phyloP scores from a whole-genome alignment of 176 grass and related monocot species.

The Carex littledalei region DNA sequence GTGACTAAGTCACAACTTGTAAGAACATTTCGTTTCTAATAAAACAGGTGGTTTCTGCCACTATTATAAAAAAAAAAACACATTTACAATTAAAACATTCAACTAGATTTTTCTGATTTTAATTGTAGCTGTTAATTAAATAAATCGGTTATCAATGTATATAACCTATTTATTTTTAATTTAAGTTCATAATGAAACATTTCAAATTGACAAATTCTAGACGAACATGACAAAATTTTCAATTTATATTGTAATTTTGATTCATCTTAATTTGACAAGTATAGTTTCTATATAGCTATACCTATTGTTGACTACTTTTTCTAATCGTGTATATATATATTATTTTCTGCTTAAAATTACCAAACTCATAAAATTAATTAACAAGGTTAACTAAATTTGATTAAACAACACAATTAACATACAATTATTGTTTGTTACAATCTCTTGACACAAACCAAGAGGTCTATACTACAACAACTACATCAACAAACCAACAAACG shows the following conservation, averaged over 20 bases:
- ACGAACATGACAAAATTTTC: background rate
- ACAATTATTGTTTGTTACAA: slow-evolving; percentile 15
- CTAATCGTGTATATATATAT: background rate
- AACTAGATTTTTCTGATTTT: too few relatives aligned
- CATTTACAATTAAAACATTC: background rate
- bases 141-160: background rate
- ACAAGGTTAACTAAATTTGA: slow-evolving; percentile 24
- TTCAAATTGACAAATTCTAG: background rate
- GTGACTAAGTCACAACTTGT: too few relatives aligned
- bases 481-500: slow-evolving; percentile 3
- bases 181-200: background rate
- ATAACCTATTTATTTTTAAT: background rate
- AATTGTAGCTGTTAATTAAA: too few relatives aligned
- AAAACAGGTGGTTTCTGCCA: too few relatives aligned
- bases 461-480: background rate
- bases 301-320: background rate
- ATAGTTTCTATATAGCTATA: background rate
- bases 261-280: background rate
- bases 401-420: background rate
- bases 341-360: background rate
- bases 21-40: too few relatives aligned
- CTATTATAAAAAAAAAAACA: too few relatives aligned
- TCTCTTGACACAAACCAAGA: slow-evolving; percentile 23
- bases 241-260: background rate
- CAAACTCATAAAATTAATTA: background rate